Evolutionary conservation across 179 eudicot genomes (phyloP), one percentile per base, ranked within the genome.

Genomic region (Patellifolia procumbens): DNA sequence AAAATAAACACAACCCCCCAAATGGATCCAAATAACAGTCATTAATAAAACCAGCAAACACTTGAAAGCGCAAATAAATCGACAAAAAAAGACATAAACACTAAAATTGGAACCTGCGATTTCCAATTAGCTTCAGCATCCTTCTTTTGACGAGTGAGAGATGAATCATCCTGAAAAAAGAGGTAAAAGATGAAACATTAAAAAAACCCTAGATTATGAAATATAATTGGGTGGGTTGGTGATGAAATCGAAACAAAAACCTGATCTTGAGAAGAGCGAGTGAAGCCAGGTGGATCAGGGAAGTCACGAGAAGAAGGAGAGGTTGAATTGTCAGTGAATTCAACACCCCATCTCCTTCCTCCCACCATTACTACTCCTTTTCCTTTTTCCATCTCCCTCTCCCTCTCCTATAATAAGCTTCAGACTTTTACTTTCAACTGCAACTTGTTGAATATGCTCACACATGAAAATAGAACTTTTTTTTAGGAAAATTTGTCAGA

Each of bases 71-170:
- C 20, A 32, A 26, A 46, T 10, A n/a, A 11, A 48, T 13, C 4
- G 1, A 2, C 55, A 32, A 49, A 49, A 31, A 0, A 62, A 24
- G 1, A 28, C 31, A 74, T 42, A 67, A 56, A 73, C 72, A 75
- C 75, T 73, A 66, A 73, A 28, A 17, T 73, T 0, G 4, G 26
- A 48, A 93, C 98, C 97, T 93, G 98, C 55, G 94, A n/a, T 83
- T 94, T 94, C 97, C 98, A 94, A 70, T 74, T 87, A 76, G 96
- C 85, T 85, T 94, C 98, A 15, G 92, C 92, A 63, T 94, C 97
- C 84, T 91, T 94, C 89, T 88, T 89, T 73, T 92, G 96, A 59
- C 90, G 89, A 80, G 88, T 82, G 28, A 94, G 62, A 15, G 97
- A 62, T 0, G 92, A 88, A 84, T 94, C 97, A 75, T 94, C 98